These are phyloP conservation scores for Tolypocladium nubicola DNA, from an alignment of 2,329 filamentous ascomycete genomes.

Conservation along the genomic window DNA sequence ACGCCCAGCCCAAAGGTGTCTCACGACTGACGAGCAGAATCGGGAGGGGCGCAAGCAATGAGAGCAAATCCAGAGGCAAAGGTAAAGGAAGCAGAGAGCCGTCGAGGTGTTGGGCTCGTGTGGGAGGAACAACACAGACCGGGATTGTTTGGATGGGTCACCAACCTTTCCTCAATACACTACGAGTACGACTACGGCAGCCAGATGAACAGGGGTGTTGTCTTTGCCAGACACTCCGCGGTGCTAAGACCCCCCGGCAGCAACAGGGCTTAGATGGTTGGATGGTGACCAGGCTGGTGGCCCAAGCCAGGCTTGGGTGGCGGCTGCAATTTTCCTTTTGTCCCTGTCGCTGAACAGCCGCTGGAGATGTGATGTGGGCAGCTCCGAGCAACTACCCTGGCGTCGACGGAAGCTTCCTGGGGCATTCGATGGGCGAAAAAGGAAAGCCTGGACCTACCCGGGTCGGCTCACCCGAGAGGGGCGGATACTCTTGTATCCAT, in stretches of 20 bases:
- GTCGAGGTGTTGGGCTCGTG: slow-evolving; percentile 3
- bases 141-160: slow-evolving; percentile 1
- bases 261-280: slow-evolving; percentile 8
- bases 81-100: slow-evolving; percentile 2
- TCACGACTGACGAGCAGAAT: slow-evolving; percentile 1
- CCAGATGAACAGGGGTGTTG: slow-evolving; percentile 7
- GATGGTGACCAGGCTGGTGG: slow-evolving; percentile 6
- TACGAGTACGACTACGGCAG: slow-evolving; percentile 2
- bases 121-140: slow-evolving; percentile 2
- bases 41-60: not conserved
- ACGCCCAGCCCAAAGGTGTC: slow-evolving; percentile 1
- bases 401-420: slow-evolving; percentile 2
- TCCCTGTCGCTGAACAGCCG: slow-evolving; percentile 1
- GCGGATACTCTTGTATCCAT: not conserved
- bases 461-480: not conserved
- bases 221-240: slow-evolving; percentile 8
- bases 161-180: slow-evolving; percentile 1
- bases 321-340: slow-evolving; percentile 2
- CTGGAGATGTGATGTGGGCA: not conserved
- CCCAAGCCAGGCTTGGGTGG: slow-evolving; percentile 6
- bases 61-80: slow-evolving; percentile 1
- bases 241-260: slow-evolving; percentile 7
- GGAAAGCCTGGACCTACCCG: not conserved
- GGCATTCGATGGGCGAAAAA: slow-evolving; percentile 3
- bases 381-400: not conserved